These are phyloP conservation scores for Mollisia scopiformis DNA, from an alignment of 2,329 filamentous ascomycete species.

Conservation along the genomic window DNA sequence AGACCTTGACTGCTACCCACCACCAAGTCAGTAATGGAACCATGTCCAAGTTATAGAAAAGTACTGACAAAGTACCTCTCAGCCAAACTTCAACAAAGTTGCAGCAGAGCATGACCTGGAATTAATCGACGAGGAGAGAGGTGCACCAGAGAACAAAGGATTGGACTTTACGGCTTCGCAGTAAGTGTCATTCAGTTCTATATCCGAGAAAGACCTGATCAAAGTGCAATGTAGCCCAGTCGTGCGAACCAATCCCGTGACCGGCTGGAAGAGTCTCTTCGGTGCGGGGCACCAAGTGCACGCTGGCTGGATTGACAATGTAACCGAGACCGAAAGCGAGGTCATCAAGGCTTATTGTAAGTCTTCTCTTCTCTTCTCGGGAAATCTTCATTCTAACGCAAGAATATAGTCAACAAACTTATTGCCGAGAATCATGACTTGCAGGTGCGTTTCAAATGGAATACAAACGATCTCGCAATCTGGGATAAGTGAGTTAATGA, in stretches of 20 bases:
- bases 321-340: constrained; percentile 58
- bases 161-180: constrained; percentile 44
- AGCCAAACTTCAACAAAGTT: constrained; percentile 25
- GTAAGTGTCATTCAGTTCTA: constrained; percentile 1
- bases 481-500: constrained; percentile 59
- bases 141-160: constrained; percentile 41
- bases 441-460: constrained; percentile 58
- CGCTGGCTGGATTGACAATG: constrained; percentile 51
- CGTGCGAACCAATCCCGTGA: constrained; percentile 60
- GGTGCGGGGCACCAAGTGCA: constrained; percentile 46
- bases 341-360: constrained; percentile 24
- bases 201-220: not conserved
- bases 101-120: constrained; percentile 35
- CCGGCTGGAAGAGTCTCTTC: constrained; percentile 52
- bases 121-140: constrained; percentile 47
- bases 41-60: too few relatives aligned
- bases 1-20: constrained; percentile 23
- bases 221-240: constrained; percentile 42
- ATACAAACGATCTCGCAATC: constrained; percentile 58
- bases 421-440: constrained; percentile 59
- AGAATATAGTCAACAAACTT: constrained; percentile 41
- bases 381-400: not conserved
- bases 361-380: not conserved
- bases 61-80: not conserved
- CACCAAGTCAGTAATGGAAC: constrained; percentile 7